phyloP scores from a whole-genome alignment of 805 yeast species.

The Zygoascus bituminiphila region DNA sequence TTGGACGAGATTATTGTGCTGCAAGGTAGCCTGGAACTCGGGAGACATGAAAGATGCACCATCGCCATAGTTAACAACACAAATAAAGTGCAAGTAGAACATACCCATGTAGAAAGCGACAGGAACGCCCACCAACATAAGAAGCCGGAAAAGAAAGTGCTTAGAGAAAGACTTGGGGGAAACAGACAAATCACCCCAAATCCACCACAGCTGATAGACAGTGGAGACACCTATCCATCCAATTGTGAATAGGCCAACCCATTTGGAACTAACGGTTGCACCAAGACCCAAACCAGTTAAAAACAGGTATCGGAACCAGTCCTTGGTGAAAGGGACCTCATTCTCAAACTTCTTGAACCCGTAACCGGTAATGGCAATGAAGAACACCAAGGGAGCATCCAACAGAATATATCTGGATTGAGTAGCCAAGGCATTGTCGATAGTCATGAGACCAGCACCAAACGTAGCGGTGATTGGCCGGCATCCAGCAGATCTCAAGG shows the following conservation, averaged over 20 bases:
- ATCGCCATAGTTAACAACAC: conserved; percentile 40
- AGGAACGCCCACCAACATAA: conserved; percentile 48
- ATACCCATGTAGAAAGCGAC: conserved; percentile 45
- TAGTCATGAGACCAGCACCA: conserved; percentile 43
- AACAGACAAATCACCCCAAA: conserved; percentile 59
- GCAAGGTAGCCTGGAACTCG: conserved; percentile 53
- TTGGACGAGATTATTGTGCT: conserved; percentile 33
- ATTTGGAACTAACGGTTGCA: conserved; percentile 52
- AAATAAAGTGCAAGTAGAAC: conserved; percentile 49
- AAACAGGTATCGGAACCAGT: conserved; percentile 47
- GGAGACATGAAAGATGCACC: conserved; percentile 61
- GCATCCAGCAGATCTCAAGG: conserved; percentile 49
- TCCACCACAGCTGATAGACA: conserved; percentile 51
- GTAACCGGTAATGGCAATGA: conserved; percentile 40
- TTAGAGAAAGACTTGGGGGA: conserved; percentile 31
- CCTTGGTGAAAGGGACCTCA: conserved; percentile 35
- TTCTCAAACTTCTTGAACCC: conserved; percentile 43
- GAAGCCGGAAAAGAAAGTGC: conserved; percentile 35
- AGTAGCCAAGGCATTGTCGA: conserved; percentile 61
- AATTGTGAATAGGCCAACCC: conserved; percentile 62
- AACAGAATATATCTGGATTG: conserved; percentile 48
- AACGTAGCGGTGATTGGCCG: conserved; percentile 41
- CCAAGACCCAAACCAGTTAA: conserved; percentile 45
- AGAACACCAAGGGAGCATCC: conserved; percentile 37
- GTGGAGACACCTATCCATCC: conserved; percentile 52